Conservation (phyloP, 345 rosid species). For the Salix dunnii region DNA sequence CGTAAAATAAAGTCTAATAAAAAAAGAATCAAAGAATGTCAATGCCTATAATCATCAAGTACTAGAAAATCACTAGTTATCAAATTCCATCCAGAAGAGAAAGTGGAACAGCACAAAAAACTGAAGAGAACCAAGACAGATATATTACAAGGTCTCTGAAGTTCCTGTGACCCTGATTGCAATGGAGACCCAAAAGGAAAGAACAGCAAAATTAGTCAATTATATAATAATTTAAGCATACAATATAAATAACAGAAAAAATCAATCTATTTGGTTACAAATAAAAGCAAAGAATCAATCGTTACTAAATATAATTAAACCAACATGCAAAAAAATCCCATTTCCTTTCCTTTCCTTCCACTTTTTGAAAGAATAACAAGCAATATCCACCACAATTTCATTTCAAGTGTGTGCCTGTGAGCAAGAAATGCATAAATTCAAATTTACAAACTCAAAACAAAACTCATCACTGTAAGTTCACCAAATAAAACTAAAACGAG, state of each 20-base stretch:
- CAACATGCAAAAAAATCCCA: neutral
- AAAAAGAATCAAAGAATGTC: conserved; percentile 12
- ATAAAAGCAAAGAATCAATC: neutral
- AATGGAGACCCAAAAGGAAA: conserved; percentile 15
- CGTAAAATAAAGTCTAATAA: conserved; percentile 83
- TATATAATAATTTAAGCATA: neutral
- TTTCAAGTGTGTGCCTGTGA: neutral
- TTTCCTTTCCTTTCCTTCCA: neutral
- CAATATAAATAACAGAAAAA: neutral
- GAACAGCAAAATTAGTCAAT: conserved; percentile 34
- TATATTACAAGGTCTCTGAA: conserved; percentile 23
- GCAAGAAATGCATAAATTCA: neutral
- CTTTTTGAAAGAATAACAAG: neutral
- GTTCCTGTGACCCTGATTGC: conserved; percentile 30
- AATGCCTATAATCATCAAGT: neutral
- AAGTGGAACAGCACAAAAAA: neutral
- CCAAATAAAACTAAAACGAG: neutral
- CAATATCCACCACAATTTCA: neutral
- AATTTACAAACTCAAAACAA: neutral
- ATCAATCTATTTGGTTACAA: neutral
- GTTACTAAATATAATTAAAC: neutral
- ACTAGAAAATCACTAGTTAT: neutral
- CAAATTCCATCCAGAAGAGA: neutral
- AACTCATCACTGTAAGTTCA: conserved; percentile 1
- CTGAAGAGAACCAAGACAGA: conserved; percentile 13